Conservation (phyloP, 805 yeast species). For the Cyberlindnera veronae region DNA sequence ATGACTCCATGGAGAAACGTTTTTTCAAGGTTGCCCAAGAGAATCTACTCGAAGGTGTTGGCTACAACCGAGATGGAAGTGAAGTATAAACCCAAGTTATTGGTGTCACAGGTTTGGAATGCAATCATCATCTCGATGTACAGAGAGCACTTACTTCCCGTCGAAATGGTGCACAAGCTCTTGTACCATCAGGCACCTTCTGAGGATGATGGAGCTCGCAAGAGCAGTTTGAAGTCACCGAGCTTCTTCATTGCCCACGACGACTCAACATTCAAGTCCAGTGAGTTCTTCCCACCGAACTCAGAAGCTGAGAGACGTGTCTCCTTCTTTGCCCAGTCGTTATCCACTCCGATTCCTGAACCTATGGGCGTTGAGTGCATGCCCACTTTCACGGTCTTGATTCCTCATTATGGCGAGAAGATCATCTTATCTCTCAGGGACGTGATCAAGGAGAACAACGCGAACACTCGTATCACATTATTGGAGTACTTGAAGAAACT, state of each 20-base stretch:
- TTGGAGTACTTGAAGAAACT: slow-evolving; percentile 74
- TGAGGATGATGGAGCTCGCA: slow-evolving; percentile 33
- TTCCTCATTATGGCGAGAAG: slow-evolving; percentile 87
- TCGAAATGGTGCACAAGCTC: slow-evolving; percentile 67
- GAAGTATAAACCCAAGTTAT: slow-evolving; percentile 43
- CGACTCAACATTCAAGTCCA: slow-evolving; percentile 61
- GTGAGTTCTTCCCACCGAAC: slow-evolving; percentile 55
- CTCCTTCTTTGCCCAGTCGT: slow-evolving; percentile 85
- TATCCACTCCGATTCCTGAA: slow-evolving; percentile 81
- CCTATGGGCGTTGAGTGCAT: slow-evolving; percentile 61
- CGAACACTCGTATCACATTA: slow-evolving; percentile 68
- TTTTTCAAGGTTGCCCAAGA: slow-evolving; percentile 68
- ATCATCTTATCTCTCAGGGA: slow-evolving; percentile 72
- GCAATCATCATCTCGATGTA: slow-evolving; percentile 80
- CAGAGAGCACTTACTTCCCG: slow-evolving; percentile 70
- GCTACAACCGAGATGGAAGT: slow-evolving; percentile 36
- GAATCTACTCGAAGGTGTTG: slow-evolving; percentile 70
- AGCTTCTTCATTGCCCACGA: slow-evolving; percentile 79
- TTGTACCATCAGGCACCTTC: slow-evolving; percentile 42
- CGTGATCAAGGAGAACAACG: slow-evolving; percentile 65
- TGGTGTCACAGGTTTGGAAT: slow-evolving; percentile 77
- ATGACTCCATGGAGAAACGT: slow-evolving; percentile 89
- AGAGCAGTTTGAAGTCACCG: slow-evolving; percentile 57
- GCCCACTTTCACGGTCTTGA: slow-evolving; percentile 81
- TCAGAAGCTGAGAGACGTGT: slow-evolving; percentile 81